phyloP scores from a whole-genome alignment of 441 rosid genomes.

The Daphne laureola region DNA sequence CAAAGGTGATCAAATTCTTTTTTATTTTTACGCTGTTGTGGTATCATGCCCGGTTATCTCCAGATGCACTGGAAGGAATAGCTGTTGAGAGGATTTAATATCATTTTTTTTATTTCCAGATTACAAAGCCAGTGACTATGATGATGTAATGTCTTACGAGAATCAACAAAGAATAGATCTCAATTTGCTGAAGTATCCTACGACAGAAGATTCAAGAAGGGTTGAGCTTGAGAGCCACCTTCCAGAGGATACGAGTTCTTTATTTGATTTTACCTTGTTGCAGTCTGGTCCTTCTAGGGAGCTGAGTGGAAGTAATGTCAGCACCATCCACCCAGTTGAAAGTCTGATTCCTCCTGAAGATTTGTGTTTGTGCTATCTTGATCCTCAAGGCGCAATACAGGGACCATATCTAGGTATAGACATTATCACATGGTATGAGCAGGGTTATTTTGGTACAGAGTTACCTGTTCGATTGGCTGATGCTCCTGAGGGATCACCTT shows the following conservation, averaged over 20 bases:
- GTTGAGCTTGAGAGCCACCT: constrained; percentile 20
- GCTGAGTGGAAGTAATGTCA: background rate
- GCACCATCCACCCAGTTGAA: background rate
- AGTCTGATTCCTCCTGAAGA: constrained; percentile 27
- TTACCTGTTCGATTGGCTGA: constrained; percentile 47
- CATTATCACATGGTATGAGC: constrained; percentile 54
- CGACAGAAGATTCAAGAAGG: constrained; percentile 9
- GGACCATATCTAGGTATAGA: constrained; percentile 64
- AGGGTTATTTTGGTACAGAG: constrained; percentile 60
- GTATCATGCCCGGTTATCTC: too few species aligned
- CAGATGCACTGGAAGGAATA: too few species aligned
- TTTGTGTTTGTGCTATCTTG: constrained; percentile 42
- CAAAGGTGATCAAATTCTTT: constrained; percentile 15
- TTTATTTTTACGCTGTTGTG: background rate
- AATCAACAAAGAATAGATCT: constrained; percentile 17
- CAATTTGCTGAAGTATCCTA: constrained; percentile 15
- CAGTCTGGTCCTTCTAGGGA: constrained; percentile 13
- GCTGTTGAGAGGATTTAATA: too few species aligned
- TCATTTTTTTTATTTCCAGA: background rate
- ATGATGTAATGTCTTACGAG: constrained; percentile 20
- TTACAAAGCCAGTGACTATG: constrained; percentile 8
- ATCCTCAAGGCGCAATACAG: constrained; percentile 53
- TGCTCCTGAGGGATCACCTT: constrained; percentile 51
- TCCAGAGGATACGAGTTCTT: constrained; percentile 30
- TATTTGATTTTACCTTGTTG: constrained; percentile 19